These are phyloP conservation scores for Aspergillus homomorphus DNA, from an alignment of 495 filamentous ascomycete species.

Conservation along the genomic window DNA sequence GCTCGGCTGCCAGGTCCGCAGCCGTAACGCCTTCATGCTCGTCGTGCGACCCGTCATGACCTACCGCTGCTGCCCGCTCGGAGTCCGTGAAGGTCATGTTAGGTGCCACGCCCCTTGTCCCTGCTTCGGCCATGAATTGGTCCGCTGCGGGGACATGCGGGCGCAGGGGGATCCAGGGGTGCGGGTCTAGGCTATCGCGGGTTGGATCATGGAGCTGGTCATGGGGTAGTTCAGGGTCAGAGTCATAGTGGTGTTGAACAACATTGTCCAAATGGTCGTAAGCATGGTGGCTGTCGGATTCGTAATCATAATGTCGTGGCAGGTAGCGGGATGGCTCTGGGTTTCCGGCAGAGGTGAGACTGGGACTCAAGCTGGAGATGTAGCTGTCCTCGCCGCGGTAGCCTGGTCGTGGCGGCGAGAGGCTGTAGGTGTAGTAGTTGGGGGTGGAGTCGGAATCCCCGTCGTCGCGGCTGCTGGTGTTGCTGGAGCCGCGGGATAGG, in stretches of 20 bases:
- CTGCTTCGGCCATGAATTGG: neutral
- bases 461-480: slow-evolving; percentile 14
- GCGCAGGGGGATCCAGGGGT: neutral
- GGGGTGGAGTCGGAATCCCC: slow-evolving; percentile 7
- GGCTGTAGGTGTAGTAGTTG: slow-evolving; percentile 17
- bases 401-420: slow-evolving; percentile 18
- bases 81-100: neutral
- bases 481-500: slow-evolving; percentile 17
- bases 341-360: neutral
- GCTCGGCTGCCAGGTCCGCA: neutral
- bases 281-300: neutral
- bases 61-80: neutral
- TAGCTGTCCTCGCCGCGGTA: neutral
- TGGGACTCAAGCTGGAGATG: neutral
- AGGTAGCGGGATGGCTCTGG: neutral
- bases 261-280: too few species aligned
- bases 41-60: neutral
- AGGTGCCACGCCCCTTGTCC: neutral
- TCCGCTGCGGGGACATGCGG: neutral
- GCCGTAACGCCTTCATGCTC: too few species aligned
- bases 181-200: neutral
- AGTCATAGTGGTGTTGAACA: too few species aligned
- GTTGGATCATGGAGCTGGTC: too few species aligned
- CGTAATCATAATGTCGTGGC: neutral
- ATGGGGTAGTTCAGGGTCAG: too few species aligned